These are phyloP conservation scores for Mycena epipterygia DNA, from an alignment of 768 basidiomycete species.

Conservation along the genomic window DNA sequence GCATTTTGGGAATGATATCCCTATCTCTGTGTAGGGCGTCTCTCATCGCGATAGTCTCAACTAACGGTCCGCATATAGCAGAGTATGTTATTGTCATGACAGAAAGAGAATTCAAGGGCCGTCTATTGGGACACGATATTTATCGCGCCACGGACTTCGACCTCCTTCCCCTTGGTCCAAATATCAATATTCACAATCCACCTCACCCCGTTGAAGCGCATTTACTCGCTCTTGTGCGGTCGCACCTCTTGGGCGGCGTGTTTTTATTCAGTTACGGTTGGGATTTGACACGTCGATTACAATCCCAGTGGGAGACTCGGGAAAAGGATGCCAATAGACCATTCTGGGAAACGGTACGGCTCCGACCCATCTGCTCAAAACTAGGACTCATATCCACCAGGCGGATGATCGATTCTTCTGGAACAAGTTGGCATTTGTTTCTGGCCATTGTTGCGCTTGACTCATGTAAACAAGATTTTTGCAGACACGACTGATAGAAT, in stretches of 20 bases:
- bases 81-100: slow-evolving; percentile 95
- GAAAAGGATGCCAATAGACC: slow-evolving; percentile 66
- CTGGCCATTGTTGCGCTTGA: slow-evolving; percentile 68
- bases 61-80: slow-evolving; percentile 61
- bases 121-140: slow-evolving; percentile 87
- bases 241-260: slow-evolving; percentile 83
- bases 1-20: slow-evolving; percentile 84
- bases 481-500: slow-evolving; percentile 55
- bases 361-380: not conserved
- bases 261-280: slow-evolving; percentile 94
- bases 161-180: slow-evolving; percentile 86
- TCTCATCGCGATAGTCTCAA: not conserved
- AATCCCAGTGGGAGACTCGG: slow-evolving; percentile 79
- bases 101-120: slow-evolving; percentile 80
- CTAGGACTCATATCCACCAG: slow-evolving; percentile 50
- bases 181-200: slow-evolving; percentile 74
- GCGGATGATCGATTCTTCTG: slow-evolving; percentile 98
- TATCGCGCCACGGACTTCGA: slow-evolving; percentile 93
- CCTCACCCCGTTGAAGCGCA: slow-evolving; percentile 92
- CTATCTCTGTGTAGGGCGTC: slow-evolving; percentile 74
- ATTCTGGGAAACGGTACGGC: slow-evolving; percentile 85
- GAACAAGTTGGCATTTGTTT: slow-evolving; percentile 75
- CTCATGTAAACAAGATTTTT: slow-evolving; percentile 70
- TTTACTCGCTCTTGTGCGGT: slow-evolving; percentile 86
- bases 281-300: slow-evolving; percentile 90